These are phyloP conservation scores for Solanum boliviense DNA, from an alignment of 257 asterid genomes.

Conservation along the genomic window DNA sequence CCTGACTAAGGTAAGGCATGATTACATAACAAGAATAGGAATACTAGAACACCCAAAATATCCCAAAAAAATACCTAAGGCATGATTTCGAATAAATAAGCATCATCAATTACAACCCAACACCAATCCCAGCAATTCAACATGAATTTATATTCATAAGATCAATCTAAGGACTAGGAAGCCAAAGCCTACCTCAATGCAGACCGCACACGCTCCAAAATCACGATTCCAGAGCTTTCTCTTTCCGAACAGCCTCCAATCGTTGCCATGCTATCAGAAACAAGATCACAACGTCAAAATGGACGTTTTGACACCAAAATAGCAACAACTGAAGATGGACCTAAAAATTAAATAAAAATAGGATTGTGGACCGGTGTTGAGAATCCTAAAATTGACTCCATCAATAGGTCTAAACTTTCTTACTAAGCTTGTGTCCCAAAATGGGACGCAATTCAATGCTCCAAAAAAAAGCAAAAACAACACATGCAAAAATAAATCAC, in stretches of 20 bases:
- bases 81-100: background rate
- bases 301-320: background rate
- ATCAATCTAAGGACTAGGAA: background rate
- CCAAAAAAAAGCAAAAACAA: no score
- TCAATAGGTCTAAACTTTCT: no score
- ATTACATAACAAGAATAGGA: background rate
- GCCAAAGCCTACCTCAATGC: background rate
- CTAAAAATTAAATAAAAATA: background rate
- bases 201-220: background rate
- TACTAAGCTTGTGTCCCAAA: no score
- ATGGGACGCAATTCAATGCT: no score
- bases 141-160: background rate
- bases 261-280: background rate
- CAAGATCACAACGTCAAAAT: background rate
- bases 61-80: background rate
- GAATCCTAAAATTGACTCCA: no score
- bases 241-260: background rate
- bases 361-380: background rate
- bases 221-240: background rate
- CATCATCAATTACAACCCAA: background rate
- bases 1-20: background rate
- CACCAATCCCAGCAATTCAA: background rate
- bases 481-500: background rate
- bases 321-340: background rate
- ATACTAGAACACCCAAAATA: background rate